Conservation (phyloP, 1,139 yeast genomes). For the Yamadazyma spencermartinsiae region DNA sequence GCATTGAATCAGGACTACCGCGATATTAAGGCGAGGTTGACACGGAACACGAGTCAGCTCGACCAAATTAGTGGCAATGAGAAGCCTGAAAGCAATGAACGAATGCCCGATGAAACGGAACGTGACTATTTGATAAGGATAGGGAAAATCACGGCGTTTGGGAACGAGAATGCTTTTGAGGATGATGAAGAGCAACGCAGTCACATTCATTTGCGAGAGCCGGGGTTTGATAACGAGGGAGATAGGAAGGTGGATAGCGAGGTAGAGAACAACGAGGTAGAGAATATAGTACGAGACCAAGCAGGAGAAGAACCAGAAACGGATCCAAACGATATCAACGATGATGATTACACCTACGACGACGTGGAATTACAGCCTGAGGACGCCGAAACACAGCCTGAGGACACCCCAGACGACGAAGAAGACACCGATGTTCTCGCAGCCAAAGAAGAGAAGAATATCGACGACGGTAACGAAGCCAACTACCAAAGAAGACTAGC, state of each 20-base stretch:
- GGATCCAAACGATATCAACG: constrained; percentile 1
- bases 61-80: constrained; percentile 13
- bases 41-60: constrained; percentile 25
- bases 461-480: constrained; percentile 80
- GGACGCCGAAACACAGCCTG: constrained; percentile 19
- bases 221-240: constrained; percentile 10
- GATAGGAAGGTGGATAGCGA: constrained; percentile 4
- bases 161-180: constrained; percentile 60
- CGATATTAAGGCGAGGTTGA: constrained; percentile 63
- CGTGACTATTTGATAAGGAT: constrained; percentile 81
- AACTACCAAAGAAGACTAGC: constrained; percentile 58
- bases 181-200: constrained; percentile 25
- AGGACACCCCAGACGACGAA: constrained; percentile 16
- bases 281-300: constrained; percentile 1
- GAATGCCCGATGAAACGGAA: constrained; percentile 68
- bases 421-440: constrained; percentile 13
- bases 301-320: constrained; percentile 1
- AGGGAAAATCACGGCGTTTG: constrained; percentile 94
- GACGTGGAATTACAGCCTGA: constrained; percentile 15
- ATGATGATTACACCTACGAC: constrained; percentile 8
- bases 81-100: constrained; percentile 23
- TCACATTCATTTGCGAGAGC: constrained; percentile 36
- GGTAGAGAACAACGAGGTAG: neutral
- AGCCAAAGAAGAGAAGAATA: constrained; percentile 29
- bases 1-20: constrained; percentile 58